Base-by-base conservation (phyloP, 2,329 filamentous ascomycete genomes). In the Xylariaceae sp. region DNA sequence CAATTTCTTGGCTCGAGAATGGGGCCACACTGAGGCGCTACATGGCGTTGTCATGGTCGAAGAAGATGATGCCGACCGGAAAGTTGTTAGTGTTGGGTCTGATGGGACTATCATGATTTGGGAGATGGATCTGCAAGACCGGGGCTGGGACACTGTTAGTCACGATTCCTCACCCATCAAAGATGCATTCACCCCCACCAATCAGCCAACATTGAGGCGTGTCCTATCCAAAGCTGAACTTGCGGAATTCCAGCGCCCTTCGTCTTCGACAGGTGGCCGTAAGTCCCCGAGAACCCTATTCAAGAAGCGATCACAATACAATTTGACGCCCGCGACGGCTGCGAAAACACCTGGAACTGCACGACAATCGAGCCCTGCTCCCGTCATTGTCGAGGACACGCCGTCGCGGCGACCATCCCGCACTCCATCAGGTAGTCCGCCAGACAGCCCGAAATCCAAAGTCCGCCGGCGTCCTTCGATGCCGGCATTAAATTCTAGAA, bases 11-110 rank as follows among this genome's bases (percentile, higher is more conserved):
- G 88, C 91, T 49, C 84, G 90, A 41, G 94, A 97, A 72, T 96
- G 91, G 83, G 94, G 94, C 1, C 94, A 99, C 64, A 96, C 91
- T 0, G 91, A 96, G 67, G 88, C 91, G 6, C 90, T 99, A 60
- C 95, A 89, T 50, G 91, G 91, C 57, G 84, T 95, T 19, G 81
- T 87, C 3, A 73, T 96, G 19, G 70, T 92, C 8, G 81, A 87
- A 52, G 76, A 77, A 6, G 76, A 78, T 0, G 79, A 81, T 12
- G 74, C 77, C 12, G 72, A 74, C 30, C 79, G 80, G 50, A 80
- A 78, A 56, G 73, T 90, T 42, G 80, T 92, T 50, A 91, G 86
- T 61, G 87, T 88, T 34, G 89, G 87, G 1, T 83, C 87, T 4
- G 89, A 94, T 68, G 88, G 88, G 1, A 89, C 88, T 0, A 85